Percentiles rank a stretch among this genome's conserved stretches.
These are phyloP conservation scores for Globisporangium acanthophoron DNA, from an alignment of 352 stramenopile species.

Conservation along the genomic window DNA sequence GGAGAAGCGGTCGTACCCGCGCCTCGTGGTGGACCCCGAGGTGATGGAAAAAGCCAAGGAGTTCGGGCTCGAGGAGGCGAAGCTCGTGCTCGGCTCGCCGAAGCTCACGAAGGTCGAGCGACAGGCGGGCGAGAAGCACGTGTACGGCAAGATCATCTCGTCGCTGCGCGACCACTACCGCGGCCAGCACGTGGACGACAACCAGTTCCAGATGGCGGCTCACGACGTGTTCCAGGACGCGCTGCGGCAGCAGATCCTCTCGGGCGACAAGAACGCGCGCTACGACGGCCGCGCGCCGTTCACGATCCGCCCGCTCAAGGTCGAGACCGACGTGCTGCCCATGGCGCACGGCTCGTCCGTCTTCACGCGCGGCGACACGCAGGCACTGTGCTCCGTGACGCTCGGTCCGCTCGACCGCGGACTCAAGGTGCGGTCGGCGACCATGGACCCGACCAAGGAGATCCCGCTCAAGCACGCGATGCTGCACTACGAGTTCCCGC, in stretches of 20 bases:
- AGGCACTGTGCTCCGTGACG: slow-evolving; percentile 88
- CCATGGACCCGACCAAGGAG: slow-evolving; percentile 37
- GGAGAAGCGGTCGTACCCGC: slow-evolving; percentile 57
- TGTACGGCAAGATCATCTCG: slow-evolving; percentile 67
- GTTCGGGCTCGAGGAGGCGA: slow-evolving; percentile 41
- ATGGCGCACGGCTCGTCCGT: slow-evolving; percentile 88
- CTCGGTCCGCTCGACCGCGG: slow-evolving; percentile 76
- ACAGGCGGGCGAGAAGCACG: slow-evolving; percentile 58
- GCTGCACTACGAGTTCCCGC: slow-evolving; percentile 98
- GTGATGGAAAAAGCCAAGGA: slow-evolving; percentile 55
- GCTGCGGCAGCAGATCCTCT: slow-evolving; percentile 64
- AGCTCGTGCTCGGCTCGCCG: slow-evolving; percentile 25
- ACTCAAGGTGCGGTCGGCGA: slow-evolving; percentile 57
- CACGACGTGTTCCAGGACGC: slow-evolving; percentile 76
- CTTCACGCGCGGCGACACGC: slow-evolving; percentile 86
- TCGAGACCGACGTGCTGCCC: slow-evolving; percentile 84
- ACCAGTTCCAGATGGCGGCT: slow-evolving; percentile 49
- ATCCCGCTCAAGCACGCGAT: slow-evolving; percentile 82
- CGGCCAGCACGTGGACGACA: slow-evolving; percentile 34
- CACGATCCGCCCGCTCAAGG: slow-evolving; percentile 81
- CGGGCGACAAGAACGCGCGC: slow-evolving; percentile 45
- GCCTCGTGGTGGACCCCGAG: slow-evolving; percentile 37
- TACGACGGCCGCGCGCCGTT: slow-evolving; percentile 82
- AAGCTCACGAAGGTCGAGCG: slow-evolving; percentile 50
- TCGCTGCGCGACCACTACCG: slow-evolving; percentile 50